Evolutionary conservation across 2,329 filamentous ascomycete genomes (phyloP), one percentile per base, ranked within the genome.

Genomic region (Emericellopsis atlantica): DNA sequence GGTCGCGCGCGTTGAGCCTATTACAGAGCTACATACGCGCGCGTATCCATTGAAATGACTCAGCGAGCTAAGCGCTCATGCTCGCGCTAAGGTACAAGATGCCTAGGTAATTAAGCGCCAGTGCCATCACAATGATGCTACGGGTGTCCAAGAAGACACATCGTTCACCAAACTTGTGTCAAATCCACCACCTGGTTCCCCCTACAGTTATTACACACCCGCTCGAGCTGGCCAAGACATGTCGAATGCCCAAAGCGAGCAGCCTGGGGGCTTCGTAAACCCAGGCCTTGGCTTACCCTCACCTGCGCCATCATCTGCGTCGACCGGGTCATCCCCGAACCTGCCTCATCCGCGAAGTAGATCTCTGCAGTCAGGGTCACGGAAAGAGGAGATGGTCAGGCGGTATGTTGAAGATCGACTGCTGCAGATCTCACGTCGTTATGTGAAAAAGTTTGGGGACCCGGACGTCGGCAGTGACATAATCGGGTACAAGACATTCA

Each of bases 361-460:
- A 29, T 61, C 75, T 0, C 53, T 81, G 1, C 61, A 62, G 12
- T 64, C 75, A 0, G 75, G 76, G 0, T 79, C 74, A 0, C 65
- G 59, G 29, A 80, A 79, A 48, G 77, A 80, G 49, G 73, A 76
- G 42, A 65, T 72, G 36, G 70, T 77, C 9, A 64, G 76, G 35
- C 60, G 71, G n/a, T 79, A 72, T 48, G 66, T 75, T 6, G 70
- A 76, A 34, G 64, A 68, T 7, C 65, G 65, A 10, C 56, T 80
- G 14, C 52, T 74, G 37, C 59, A 72, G 45, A 64, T 74, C 10
- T 74, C 68, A 6, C 68, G 76, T 6, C 71, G 74, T 32, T 80
- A 72, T 42, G 66, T 77, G 34, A 80, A 79, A 59, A 79, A 77
- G 50, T 70, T 72, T 41, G 65, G 66, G 34, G 54, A 60, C 1